Base-by-base conservation (phyloP, 106 monocot genomes). In the Agapanthus africanus region DNA sequence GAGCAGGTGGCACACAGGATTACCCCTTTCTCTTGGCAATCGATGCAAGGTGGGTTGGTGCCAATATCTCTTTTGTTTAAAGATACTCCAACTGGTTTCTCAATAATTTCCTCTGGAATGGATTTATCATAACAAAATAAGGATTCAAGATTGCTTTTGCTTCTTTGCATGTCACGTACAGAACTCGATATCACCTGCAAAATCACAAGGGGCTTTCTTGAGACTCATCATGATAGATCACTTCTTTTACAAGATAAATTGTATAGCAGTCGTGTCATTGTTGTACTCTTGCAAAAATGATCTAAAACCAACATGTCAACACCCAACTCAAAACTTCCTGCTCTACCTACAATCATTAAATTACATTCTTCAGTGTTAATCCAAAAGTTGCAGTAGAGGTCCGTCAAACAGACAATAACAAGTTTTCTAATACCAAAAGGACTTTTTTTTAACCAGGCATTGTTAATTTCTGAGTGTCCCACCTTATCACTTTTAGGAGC, bases 61-160 rank as follows among this genome's bases (percentile, higher is more conserved):
- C 85, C 88, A 37, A 89, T 86, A 37, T 92, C 79, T 61, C 75
- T 92, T 69, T 75, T 77, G 31, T 76, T 71, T 69, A 89, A 69
- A 62, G 84, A 84, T 74, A 87, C 25, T 41, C 97, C 89, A 71
- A 84, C 46, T 30, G 97, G 89, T 66, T 79, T 78, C 68, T 86
- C 88, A 37, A 95, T 95, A n/a, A 72, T 79, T 71, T 97, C 97
- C 70, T 92, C 91, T 3, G 91, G 89, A 54, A 89, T 66, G 44
- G 88, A 70, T 51, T 97, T 95, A 71, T 95, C 91, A 74, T 95
- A 95, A 37, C 83, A 91, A 74, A 91, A 88, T 19, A 88, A 78
- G 6, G 83, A 81, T 71, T 86, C 91, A 46, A 86, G 86, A 22
- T 57, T 88, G 74, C 86, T 88, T 74, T 74, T 88, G 63, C 80